phyloP scores from a whole-genome alignment of 495 filamentous ascomycete species.

The Chlorociboria aeruginascens region DNA sequence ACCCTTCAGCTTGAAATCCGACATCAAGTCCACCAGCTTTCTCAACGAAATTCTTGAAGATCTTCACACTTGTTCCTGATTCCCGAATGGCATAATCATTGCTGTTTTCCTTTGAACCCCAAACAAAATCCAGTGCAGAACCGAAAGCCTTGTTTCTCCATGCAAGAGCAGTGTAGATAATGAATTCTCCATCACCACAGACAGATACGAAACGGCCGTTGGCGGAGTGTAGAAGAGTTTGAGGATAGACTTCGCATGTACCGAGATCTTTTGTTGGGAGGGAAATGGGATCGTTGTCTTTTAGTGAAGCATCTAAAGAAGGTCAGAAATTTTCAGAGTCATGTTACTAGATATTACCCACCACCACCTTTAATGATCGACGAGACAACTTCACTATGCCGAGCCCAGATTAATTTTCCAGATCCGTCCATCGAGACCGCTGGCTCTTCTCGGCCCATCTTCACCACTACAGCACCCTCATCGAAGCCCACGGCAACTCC shows the following conservation, averaged over 20 bases:
- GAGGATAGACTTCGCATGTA: slow-evolving; percentile 91
- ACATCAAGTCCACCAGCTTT: slow-evolving; percentile 82
- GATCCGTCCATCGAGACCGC: slow-evolving; percentile 94
- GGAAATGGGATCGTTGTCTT: slow-evolving; percentile 78
- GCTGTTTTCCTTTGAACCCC: slow-evolving; percentile 95
- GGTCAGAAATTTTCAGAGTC: not conserved
- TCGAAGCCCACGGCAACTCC: slow-evolving; percentile 94
- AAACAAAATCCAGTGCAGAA: slow-evolving; percentile 88
- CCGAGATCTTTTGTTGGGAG: slow-evolving; percentile 90
- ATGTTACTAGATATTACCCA: slow-evolving; percentile 20
- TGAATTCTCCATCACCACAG: slow-evolving; percentile 96
- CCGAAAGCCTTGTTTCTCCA: slow-evolving; percentile 98
- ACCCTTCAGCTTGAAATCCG: slow-evolving; percentile 87
- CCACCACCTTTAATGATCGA: slow-evolving; percentile 86
- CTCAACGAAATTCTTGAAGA: slow-evolving; percentile 96
- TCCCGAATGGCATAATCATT: slow-evolving; percentile 98
- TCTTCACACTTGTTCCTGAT: slow-evolving; percentile 83
- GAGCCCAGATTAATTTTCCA: slow-evolving; percentile 91
- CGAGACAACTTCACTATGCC: slow-evolving; percentile 87
- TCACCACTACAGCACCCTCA: slow-evolving; percentile 93
- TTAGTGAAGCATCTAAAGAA: slow-evolving; percentile 50
- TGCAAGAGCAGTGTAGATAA: slow-evolving; percentile 93
- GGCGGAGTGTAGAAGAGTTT: slow-evolving; percentile 86
- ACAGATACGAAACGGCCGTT: slow-evolving; percentile 96
- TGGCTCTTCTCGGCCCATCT: slow-evolving; percentile 94